phyloP scores from a whole-genome alignment of 805 yeast species.

The Candida maris region DNA sequence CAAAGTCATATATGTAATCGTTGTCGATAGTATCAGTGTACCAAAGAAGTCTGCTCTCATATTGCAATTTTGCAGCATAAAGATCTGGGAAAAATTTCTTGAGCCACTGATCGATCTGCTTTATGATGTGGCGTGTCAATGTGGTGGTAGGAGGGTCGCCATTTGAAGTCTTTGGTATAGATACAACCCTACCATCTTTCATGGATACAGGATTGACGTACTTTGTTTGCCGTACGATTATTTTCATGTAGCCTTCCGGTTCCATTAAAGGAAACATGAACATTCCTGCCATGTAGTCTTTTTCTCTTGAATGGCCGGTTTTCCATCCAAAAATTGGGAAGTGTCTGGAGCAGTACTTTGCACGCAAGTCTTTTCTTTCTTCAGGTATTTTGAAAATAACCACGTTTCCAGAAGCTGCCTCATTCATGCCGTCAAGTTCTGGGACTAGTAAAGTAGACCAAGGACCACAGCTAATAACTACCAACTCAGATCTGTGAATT shows the following conservation, averaged over 20 bases:
- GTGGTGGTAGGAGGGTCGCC: constrained; percentile 20
- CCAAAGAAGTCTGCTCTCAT: constrained; percentile 29
- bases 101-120: constrained; percentile 27
- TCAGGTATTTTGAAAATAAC: constrained; percentile 34
- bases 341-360: constrained; percentile 31
- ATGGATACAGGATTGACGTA: constrained; percentile 30
- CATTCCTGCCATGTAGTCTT: constrained; percentile 30
- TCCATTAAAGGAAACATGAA: constrained; percentile 34
- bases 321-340: constrained; percentile 37
- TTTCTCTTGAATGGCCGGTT: constrained; percentile 30
- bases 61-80: constrained; percentile 19
- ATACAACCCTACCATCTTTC: constrained; percentile 22
- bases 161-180: constrained; percentile 31
- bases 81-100: constrained; percentile 28
- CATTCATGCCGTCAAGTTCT: constrained; percentile 35
- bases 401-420: constrained; percentile 37
- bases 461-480: constrained; percentile 30
- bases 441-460: constrained; percentile 32
- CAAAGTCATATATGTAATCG: constrained; percentile 31
- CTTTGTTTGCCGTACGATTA: constrained; percentile 35
- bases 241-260: constrained; percentile 35
- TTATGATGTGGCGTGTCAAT: constrained; percentile 26
- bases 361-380: constrained; percentile 29
- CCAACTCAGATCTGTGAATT: constrained; percentile 23
- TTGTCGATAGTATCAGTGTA: constrained; percentile 33